Conservation (phyloP, 1,284 basidiomycete genomes). For the Amylostereum areolatum region DNA sequence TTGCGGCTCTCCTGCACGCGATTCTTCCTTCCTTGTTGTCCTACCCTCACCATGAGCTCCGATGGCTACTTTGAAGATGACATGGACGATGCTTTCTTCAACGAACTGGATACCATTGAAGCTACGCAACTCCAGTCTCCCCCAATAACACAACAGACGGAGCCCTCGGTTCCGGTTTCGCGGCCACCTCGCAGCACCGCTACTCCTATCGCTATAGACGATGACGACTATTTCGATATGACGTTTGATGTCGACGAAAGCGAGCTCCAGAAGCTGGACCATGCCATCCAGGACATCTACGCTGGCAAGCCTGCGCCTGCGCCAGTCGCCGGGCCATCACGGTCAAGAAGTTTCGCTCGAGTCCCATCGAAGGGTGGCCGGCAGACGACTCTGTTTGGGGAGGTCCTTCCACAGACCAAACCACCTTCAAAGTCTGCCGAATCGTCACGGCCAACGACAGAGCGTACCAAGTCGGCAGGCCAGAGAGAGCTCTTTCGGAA, state of each 20-base stretch:
- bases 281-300: conserved; percentile 46
- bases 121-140: conserved; percentile 37
- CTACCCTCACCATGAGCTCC: conserved; percentile 47
- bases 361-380: conserved; percentile 33
- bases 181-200: conserved; percentile 2
- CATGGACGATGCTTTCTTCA: conserved; percentile 41
- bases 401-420: conserved; percentile 29
- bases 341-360: conserved; percentile 12
- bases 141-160: conserved; percentile 7
- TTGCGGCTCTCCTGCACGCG: neutral
- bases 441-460: conserved; percentile 26
- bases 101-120: conserved; percentile 63
- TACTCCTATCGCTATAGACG: conserved; percentile 24
- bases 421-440: conserved; percentile 23
- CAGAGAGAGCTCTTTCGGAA: conserved; percentile 46
- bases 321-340: conserved; percentile 25
- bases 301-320: conserved; percentile 22
- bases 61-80: conserved; percentile 63
- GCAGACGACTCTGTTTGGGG: conserved; percentile 67
- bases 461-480: conserved; percentile 34
- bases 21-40: neutral
- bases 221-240: conserved; percentile 44
- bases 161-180: conserved; percentile 4
- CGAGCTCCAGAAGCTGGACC: conserved; percentile 41
- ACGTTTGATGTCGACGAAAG: conserved; percentile 49